These are phyloP conservation scores for Nymphaea colorata DNA, from an alignment of 164 flowering plant species.

Conservation along the genomic window DNA sequence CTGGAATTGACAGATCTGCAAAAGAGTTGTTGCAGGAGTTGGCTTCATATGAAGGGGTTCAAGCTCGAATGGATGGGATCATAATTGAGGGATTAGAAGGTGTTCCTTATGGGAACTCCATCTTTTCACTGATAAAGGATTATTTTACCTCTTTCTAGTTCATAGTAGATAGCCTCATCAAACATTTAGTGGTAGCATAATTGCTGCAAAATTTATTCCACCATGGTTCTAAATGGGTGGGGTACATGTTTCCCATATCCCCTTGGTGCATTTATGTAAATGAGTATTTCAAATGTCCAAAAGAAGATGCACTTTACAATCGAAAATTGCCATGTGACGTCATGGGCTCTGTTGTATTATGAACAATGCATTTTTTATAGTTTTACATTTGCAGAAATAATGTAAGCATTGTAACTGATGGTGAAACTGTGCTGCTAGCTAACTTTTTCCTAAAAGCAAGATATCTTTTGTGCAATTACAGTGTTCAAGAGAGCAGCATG, in stretches of 20 bases:
- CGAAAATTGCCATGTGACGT: too few species aligned
- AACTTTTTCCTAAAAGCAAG: too few species aligned
- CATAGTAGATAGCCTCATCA: background rate
- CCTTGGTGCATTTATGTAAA: background rate
- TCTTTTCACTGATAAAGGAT: constrained; percentile 49
- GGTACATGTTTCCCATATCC: background rate
- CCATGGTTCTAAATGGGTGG: background rate
- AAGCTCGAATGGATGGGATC: constrained; percentile 93
- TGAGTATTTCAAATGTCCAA: background rate
- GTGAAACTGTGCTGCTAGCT: too few species aligned
- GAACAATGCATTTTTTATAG: too few species aligned
- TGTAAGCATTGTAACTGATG: too few species aligned
- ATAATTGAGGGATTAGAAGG: constrained; percentile 53
- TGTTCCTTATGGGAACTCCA: constrained; percentile 28
- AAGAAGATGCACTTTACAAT: too few species aligned
- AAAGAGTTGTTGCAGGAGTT: constrained; percentile 45
- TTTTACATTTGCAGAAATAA: too few species aligned
- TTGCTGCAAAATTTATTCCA: background rate
- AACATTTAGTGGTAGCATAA: background rate
- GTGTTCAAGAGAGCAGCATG: too few species aligned
- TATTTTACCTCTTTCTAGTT: constrained; percentile 53
- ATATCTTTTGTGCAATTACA: too few species aligned
- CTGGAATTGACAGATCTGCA: constrained; percentile 47
- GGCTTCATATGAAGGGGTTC: constrained; percentile 51
- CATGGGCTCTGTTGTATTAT: too few species aligned